Evolutionary conservation across 345 rosid species (phyloP), one percentile per base, ranked within the genome.

Genomic region (Eucalyptus pumila): DNA sequence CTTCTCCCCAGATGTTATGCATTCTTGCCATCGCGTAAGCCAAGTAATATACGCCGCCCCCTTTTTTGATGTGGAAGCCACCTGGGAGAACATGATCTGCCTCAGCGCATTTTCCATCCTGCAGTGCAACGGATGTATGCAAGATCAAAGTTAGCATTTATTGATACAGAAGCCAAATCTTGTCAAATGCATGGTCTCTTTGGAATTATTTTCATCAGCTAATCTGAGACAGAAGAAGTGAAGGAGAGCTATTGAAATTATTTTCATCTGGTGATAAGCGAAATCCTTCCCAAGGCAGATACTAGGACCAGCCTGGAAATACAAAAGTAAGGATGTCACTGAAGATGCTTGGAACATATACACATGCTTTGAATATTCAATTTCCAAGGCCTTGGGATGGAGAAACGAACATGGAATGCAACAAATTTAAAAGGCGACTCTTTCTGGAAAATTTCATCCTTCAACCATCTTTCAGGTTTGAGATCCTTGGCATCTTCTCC

Each of bases 21-120:
- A 96, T 94, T 91, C 97, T 95, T 6, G 96, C 98, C 98, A 96
- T 97, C 21, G 96, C 91, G 47, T 96, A 97, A 2, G 96, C 91
- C 90, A 93, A 14, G 88, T 96, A 95, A 88, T 85, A 89, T 5
- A 97, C 80, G 4, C 91, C 92, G 45, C 94, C 98, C 24, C 96
- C 98, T 80, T 94, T 95, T 56, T 88, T 95, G 50, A 96, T 85
- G 69, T 89, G 94, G 65, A 81, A 86, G 10, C 98, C 98, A 89
- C 94, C 97, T 1, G 99, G 97, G 69, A 96, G 95, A 85, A 93
- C 65, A 21, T 97, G 96, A 88, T 96, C 96, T 16, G 19, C 85
- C 34, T 94, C 93, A 80, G 97, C 93, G 86, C 93, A 89, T 86
- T 96, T 23, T 23, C 60, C 12, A 56, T 56, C 60, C 56, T 51